Conservation (phyloP, 2,329 filamentous ascomycete genomes). For the Rutstroemia sp. region DNA sequence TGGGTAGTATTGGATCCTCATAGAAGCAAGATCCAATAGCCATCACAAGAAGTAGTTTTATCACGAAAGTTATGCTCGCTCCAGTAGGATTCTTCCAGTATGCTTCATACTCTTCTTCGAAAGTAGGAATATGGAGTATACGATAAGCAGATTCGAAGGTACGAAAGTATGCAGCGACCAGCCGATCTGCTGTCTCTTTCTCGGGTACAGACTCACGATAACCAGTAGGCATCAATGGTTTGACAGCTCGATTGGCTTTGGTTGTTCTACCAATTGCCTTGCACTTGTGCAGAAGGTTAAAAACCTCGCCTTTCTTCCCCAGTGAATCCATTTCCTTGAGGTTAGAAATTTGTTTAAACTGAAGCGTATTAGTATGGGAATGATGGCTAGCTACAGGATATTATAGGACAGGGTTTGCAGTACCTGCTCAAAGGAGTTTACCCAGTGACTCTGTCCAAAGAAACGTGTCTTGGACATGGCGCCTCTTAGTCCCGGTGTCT, state of each 20-base stretch:
- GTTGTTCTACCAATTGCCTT: slow-evolving; percentile 12
- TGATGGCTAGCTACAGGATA: not conserved
- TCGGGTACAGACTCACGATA: slow-evolving; percentile 10
- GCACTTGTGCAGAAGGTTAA: slow-evolving; percentile 11
- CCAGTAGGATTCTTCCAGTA: slow-evolving; percentile 32
- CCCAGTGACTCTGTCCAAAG: slow-evolving; percentile 19
- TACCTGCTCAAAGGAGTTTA: slow-evolving; percentile 15
- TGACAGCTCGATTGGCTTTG: slow-evolving; percentile 4
- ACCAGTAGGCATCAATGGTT: slow-evolving; percentile 1
- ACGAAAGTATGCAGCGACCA: slow-evolving; percentile 35
- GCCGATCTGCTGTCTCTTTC: slow-evolving; percentile 25
- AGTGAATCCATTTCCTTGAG: slow-evolving; percentile 2
- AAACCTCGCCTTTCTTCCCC: slow-evolving; percentile 2
- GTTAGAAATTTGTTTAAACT: slow-evolving; percentile 7
- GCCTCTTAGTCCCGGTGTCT: slow-evolving; percentile 7
- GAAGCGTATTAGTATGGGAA: not conserved
- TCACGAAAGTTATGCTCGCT: slow-evolving; percentile 9
- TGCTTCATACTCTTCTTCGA: slow-evolving; percentile 34
- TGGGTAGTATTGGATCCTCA: slow-evolving; percentile 4
- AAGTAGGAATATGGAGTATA: slow-evolving; percentile 38
- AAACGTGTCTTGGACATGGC: slow-evolving; percentile 15
- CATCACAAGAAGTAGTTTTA: slow-evolving; percentile 11
- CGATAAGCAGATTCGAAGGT: slow-evolving; percentile 36
- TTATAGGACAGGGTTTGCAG: not conserved
- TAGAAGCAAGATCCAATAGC: slow-evolving; percentile 17